Evolutionary conservation across 495 filamentous ascomycete genomes (phyloP).

Genomic region (Pyrenopolyporus hunteri): DNA sequence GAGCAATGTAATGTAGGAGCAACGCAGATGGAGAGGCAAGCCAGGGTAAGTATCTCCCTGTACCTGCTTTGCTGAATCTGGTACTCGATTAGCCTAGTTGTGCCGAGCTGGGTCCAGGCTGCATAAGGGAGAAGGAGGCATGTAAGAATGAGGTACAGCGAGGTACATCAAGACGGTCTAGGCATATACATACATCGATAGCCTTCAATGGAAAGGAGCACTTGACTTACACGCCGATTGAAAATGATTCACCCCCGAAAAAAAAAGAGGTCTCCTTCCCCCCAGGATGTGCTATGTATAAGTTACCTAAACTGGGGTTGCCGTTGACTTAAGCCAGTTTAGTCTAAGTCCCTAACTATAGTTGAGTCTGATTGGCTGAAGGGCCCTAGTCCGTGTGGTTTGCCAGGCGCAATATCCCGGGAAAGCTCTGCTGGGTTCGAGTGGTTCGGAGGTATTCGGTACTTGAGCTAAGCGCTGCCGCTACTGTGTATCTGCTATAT

Average conservation of each 20-base stretch:
- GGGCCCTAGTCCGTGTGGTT: slow-evolving; percentile 21
- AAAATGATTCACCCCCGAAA: slow-evolving; percentile 13
- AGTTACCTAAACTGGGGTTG: slow-evolving; percentile 28
- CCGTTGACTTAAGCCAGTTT: slow-evolving; percentile 27
- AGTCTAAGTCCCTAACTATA: slow-evolving; percentile 17
- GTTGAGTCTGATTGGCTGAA: slow-evolving; percentile 22
- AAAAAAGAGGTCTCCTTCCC: background rate
- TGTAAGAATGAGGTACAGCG: background rate
- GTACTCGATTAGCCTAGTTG: slow-evolving; percentile 20
- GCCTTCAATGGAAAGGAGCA: slow-evolving; percentile 2
- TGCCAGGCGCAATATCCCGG: slow-evolving; percentile 38
- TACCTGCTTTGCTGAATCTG: slow-evolving; percentile 20
- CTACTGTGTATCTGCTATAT: slow-evolving; percentile 40
- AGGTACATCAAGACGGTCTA: background rate
- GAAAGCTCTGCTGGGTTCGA: slow-evolving; percentile 21
- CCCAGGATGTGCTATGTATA: slow-evolving; percentile 15
- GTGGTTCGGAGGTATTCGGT: slow-evolving; percentile 35
- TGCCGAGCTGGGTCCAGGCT: slow-evolving; percentile 4
- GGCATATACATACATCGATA: background rate
- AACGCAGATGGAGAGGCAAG: background rate
- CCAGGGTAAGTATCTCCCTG: background rate
- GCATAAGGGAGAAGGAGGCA: background rate
- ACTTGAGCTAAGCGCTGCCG: slow-evolving; percentile 40
- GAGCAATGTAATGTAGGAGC: background rate
- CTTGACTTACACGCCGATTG: slow-evolving; percentile 20